Evolutionary conservation across 768 basidiomycete genomes (phyloP), one percentile per base, ranked within the genome.

Genomic region (Tylopilus felleus): DNA sequence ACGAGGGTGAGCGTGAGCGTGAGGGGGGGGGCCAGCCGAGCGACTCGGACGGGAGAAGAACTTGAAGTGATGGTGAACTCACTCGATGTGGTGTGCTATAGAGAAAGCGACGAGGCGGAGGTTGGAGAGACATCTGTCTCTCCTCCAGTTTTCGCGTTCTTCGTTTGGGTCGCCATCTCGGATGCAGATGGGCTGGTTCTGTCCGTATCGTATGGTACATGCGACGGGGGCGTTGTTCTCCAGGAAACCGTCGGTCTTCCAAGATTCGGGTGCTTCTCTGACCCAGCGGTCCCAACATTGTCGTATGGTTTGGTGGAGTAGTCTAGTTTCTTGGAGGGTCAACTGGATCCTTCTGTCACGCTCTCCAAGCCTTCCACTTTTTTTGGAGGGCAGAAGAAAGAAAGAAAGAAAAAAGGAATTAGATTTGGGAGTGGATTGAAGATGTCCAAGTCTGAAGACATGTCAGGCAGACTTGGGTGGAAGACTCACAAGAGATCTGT

Each of bases 1-100:
- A n/a, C n/a, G n/a, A n/a, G n/a, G n/a, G n/a, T n/a, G n/a, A n/a
- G n/a, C n/a, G n/a, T n/a, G n/a, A n/a, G n/a, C n/a, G n/a, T n/a
- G n/a, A n/a, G n/a, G n/a, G n/a, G n/a, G n/a, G n/a, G n/a, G n/a
- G n/a, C n/a, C n/a, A n/a, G n/a, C n/a, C n/a, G n/a, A n/a, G n/a
- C n/a, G n/a, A n/a, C n/a, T n/a, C n/a, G n/a, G n/a, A n/a, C n/a
- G n/a, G n/a, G n/a, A n/a, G n/a, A n/a, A n/a, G n/a, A n/a, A n/a
- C n/a, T n/a, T n/a, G n/a, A 4, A 17, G 6, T 29, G 4, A 35
- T 36, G 14, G 7, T 27, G 25, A n/a, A 47, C 52, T 28, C 1
- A 60, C 49, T 29, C 13, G 21, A 57, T 4, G 2, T 60, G 56
- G 16, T 57, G 52, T 0, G 59, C 49, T 0, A 57, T 4, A 1